Conservation (phyloP, 148 eudicot genomes). For the Polygonum maritimum region DNA sequence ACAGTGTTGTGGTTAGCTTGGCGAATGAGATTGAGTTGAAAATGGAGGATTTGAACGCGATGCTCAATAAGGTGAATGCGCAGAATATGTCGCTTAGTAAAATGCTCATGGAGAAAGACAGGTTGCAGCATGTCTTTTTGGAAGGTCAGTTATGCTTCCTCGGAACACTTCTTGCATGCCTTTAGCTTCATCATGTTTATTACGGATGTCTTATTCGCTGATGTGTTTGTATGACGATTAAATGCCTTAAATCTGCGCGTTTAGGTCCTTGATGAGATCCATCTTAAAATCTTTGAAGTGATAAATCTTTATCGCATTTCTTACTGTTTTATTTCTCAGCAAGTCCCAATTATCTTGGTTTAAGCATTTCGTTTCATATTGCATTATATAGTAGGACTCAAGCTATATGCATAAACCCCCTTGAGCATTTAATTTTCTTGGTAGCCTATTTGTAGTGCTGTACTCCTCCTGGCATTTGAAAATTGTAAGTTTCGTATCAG, state of each 20-base stretch:
- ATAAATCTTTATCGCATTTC: neutral
- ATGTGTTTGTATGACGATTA: neutral
- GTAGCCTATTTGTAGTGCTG: neutral
- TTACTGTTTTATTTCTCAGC: neutral
- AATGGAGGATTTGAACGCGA: constrained; percentile 37
- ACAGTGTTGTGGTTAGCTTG: constrained; percentile 33
- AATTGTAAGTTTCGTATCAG: neutral
- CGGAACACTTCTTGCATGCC: neutral
- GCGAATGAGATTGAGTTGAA: constrained; percentile 44
- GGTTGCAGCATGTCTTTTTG: constrained; percentile 38
- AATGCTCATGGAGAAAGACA: constrained; percentile 52
- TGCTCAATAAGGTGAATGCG: constrained; percentile 46
- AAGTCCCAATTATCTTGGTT: neutral
- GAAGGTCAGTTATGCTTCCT: constrained; percentile 32
- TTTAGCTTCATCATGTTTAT: neutral
- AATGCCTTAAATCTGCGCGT: neutral
- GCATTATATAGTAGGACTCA: neutral
- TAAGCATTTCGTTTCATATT: neutral
- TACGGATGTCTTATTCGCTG: neutral
- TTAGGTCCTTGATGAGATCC: neutral
- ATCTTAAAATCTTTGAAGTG: neutral
- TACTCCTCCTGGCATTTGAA: neutral
- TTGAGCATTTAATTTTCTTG: neutral
- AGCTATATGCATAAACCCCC: neutral
- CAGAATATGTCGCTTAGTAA: constrained; percentile 39